Base-by-base conservation (phyloP, 352 stramenopile species). In the Phytophthora ohioensis region DNA sequence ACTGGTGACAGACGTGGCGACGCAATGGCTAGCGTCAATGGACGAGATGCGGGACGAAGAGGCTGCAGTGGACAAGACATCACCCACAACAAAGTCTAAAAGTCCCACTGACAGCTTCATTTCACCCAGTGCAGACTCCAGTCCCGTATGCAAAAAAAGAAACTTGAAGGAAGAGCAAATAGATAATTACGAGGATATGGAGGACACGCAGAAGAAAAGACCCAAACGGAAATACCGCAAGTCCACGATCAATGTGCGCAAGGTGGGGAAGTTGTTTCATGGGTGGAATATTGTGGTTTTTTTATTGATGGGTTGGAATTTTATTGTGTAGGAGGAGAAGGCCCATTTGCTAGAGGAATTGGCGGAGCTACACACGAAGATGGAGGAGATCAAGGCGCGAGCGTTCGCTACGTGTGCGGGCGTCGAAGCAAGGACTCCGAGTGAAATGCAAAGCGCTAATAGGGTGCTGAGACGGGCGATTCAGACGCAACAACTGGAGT, bases 201-300 rank as follows among this genome's bases (percentile, higher is more conserved):
- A 30, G 34, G 13, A 30, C 35, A 8, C 2, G 9, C 35, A 8
- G 38, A 76, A 66, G 30, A 72, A 73, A 60, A 67, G 49, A 49
- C 45, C 64, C 39, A 77, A 73, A 45, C 64, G 69, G 30, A 77
- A 77, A 39, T 63, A 53, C 55, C 69, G 69, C 34, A 77, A 77
- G 47, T 77, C 69, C n/a, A 77, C 69, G 27, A 77, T 77, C 42
- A 73, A 77, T 13, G 47, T 77, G 11, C 69, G 69, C 9, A 77
- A 77, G 59, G 69, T 77, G 38, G 12, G 42, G 3, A 45, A 38
- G 11, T n/a, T 34, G 10, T 11, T 35, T 21, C 30, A 17, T 52
- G 51, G 17, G 21, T 34, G 17, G 36, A 46, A 21, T 46, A n/a
- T 11, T 48, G 13, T 34, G 4, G 38, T 42, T 17, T n/a, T 66